Evolutionary conservation across 163 green algal genomes (phyloP), one percentile per base, ranked within the genome.

Genomic region (Scenedesmus sp.): DNA sequence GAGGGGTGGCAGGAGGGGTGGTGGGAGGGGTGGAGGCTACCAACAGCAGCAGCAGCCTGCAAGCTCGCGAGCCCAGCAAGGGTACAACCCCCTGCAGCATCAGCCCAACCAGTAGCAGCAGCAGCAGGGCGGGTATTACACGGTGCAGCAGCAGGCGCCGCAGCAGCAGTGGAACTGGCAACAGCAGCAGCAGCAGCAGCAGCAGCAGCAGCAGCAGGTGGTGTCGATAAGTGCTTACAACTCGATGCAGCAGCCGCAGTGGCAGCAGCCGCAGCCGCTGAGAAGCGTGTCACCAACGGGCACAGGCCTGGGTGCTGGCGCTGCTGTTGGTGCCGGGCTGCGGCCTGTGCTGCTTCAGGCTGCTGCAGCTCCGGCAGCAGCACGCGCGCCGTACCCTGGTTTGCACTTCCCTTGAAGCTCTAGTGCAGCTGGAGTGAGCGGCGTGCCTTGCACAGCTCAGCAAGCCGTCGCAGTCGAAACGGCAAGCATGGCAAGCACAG

Each of bases 201-300:
- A 43, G 24, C 22, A 24, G 24, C 59, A 68, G 18, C 80, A 85
- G n/a, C 68, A 78, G n/a, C 53, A 87, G n/a, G 44, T n/a, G n/a
- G n/a, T n/a, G n/a, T n/a, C n/a, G n/a, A n/a, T n/a, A n/a, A n/a
- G n/a, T n/a, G n/a, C n/a, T n/a, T n/a, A n/a, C n/a, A n/a, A n/a
- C n/a, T n/a, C n/a, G n/a, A n/a, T n/a, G n/a, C n/a, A 81, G 87
- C 87, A 87, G 78, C 78, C 72, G 35, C 76, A 80, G 44, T 30
- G 53, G 30, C 49, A 91, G 87, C 53, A 84, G 49, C 51, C 40
- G 86, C 76, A 79, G 37, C 78, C n/a, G 49, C n/a, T 89, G 61
- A 35, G 43, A 6, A 83, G 43, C 33, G 46, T 79, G 37, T 68
- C 53, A 24, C 78, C 81, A 37, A 61, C 42, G 15, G 61, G 65